Base-by-base conservation (phyloP, 495 filamentous ascomycete genomes). In the Penicillium malachiteum region DNA sequence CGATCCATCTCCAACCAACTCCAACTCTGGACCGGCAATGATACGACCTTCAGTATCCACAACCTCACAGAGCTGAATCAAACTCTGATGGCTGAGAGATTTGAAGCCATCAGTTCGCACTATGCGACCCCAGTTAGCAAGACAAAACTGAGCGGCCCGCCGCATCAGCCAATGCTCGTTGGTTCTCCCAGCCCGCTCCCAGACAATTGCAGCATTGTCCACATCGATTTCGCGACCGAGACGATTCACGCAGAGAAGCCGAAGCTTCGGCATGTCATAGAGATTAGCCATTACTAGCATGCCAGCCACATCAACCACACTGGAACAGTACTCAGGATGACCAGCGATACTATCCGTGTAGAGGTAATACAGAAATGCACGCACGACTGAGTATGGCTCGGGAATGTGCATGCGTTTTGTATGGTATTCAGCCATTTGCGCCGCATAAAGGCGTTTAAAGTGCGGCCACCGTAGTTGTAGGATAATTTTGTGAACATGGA, bases 331-430 rank as follows among this genome's bases (percentile, higher is more conserved):
- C 16, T 85, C 79, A 13, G 83, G 80, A 44, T 82, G 77, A 8
- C 80, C 78, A 18, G 87, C 81, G 65, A 98, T 96, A 58, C 86
- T 90, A 70, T 97, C 94, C 3, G 93, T 96, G 73, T 98, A 98
- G 13, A 98, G 81, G 66, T 96, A 98, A 76, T 92, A 94, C 21
- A 97, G 77, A 66, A 98, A 98, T 2, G 92, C 89, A 55, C 90
- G 91, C 51, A 98, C 95, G 5, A 96, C 92, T 5, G 86, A 86
- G 68, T 97, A 97, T 2, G 92, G 91, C 66, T 97, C 95, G 0
- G 95, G 92, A 40, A 98, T 96, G 71, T 97, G 94, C 88, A 98
- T 92, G 67, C 89, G 89, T 62, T 92, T 92, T 11, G 89, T 91
- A 68, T 97, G 94, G 63, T 94, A 97, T 67, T 98, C 94, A 9